These are phyloP conservation scores for Russula virescens DNA, from an alignment of 768 basidiomycete species.

Conservation along the genomic window DNA sequence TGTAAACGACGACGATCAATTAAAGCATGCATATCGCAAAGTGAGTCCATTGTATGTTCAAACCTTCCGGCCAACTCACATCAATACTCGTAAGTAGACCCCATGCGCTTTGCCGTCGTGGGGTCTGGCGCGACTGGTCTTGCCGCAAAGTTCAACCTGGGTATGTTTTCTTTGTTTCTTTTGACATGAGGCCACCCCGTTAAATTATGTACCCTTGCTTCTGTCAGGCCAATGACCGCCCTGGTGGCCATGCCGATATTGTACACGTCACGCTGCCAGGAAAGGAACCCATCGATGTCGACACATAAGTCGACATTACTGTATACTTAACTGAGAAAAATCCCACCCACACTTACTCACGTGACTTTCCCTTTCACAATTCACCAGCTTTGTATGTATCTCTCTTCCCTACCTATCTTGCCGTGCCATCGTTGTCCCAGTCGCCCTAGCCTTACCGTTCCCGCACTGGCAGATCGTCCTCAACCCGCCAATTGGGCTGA, in stretches of 20 bases:
- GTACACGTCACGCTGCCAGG: slow-evolving; percentile 45
- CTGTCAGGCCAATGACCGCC: slow-evolving; percentile 46
- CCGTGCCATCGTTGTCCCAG: too few species aligned
- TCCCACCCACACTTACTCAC: background rate
- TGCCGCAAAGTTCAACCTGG: slow-evolving; percentile 70
- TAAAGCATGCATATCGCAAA: too few species aligned
- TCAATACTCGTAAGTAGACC: background rate
- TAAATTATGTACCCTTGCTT: background rate
- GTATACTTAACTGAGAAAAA: background rate
- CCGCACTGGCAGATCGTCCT: slow-evolving; percentile 67
- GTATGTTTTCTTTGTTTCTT: slow-evolving; percentile 32
- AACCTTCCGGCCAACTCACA: too few species aligned
- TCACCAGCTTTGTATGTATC: slow-evolving; percentile 7
- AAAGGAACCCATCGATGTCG: slow-evolving; percentile 47
- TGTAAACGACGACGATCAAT: too few species aligned
- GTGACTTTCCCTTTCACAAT: too few species aligned
- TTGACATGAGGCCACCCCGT: background rate
- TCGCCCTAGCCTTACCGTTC: too few species aligned
- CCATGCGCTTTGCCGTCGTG: slow-evolving; percentile 66
- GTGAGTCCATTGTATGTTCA: too few species aligned
- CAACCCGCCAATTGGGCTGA: slow-evolving; percentile 56
- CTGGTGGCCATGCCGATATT: slow-evolving; percentile 77
- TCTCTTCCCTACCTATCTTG: too few species aligned
- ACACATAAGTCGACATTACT: slow-evolving; percentile 48
- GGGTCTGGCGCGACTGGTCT: slow-evolving; percentile 79